phyloP scores from a whole-genome alignment of 2,329 filamentous ascomycete species.

The Claviceps paspali region DNA sequence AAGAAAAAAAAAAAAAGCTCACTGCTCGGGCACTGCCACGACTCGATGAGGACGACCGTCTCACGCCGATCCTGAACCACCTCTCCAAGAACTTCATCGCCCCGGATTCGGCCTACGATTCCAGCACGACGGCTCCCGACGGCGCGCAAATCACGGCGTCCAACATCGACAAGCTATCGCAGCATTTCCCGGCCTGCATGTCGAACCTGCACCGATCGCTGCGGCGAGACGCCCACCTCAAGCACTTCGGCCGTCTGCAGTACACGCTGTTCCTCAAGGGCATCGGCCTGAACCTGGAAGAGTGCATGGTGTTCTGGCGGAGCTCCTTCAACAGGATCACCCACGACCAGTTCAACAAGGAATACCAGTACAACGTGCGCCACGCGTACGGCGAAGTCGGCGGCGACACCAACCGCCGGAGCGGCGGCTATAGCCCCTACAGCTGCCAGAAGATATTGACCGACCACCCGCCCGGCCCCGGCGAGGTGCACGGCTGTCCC shows the following conservation, averaged over 20 bases:
- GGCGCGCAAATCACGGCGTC: slow-evolving; percentile 63
- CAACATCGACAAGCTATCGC: slow-evolving; percentile 64
- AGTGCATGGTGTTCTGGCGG: slow-evolving; percentile 86
- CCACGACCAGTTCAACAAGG: slow-evolving; percentile 92
- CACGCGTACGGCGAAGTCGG: slow-evolving; percentile 92
- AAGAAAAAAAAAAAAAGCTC: slow-evolving; percentile 26
- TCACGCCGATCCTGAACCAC: slow-evolving; percentile 53
- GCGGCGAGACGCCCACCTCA: slow-evolving; percentile 77
- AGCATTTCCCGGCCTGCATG: slow-evolving; percentile 89
- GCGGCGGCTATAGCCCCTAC: slow-evolving; percentile 77
- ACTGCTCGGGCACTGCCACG: slow-evolving; percentile 83
- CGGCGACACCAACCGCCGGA: slow-evolving; percentile 74
- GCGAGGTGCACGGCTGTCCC: slow-evolving; percentile 89
- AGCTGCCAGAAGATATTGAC: slow-evolving; percentile 92
- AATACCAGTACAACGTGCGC: slow-evolving; percentile 94
- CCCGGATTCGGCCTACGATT: slow-evolving; percentile 65
- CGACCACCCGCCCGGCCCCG: slow-evolving; percentile 72
- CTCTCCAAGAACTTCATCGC: slow-evolving; percentile 94
- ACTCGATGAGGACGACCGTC: slow-evolving; percentile 88
- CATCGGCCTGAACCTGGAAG: slow-evolving; percentile 80
- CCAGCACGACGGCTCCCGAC: slow-evolving; percentile 45
- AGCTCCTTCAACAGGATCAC: slow-evolving; percentile 70
- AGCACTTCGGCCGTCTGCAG: slow-evolving; percentile 84
- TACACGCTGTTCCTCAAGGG: slow-evolving; percentile 96
- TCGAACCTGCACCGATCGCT: slow-evolving; percentile 74